phyloP scores from a whole-genome alignment of 257 asterid species.

The Solanum neorickii region DNA sequence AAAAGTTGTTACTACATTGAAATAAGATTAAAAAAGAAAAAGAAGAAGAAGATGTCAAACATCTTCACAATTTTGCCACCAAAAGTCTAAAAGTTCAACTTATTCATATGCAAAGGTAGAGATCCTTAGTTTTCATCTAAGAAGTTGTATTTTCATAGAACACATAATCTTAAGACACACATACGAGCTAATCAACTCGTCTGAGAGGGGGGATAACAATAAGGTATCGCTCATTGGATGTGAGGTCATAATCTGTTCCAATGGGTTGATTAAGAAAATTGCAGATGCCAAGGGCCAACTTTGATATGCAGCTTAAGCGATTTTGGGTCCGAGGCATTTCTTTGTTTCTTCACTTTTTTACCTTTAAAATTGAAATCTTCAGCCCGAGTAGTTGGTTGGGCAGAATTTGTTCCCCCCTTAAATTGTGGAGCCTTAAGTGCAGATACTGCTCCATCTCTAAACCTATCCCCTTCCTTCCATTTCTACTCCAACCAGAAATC shows the following conservation, averaged over 20 bases:
- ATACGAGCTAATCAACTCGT: constrained; percentile 27
- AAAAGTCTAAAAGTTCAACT: too few species aligned
- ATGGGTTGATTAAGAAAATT: constrained; percentile 3
- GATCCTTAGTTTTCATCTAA: too few species aligned
- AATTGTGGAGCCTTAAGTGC: neutral
- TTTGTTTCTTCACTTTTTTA: constrained; percentile 26
- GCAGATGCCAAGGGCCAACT: constrained; percentile 33
- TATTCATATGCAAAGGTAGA: too few species aligned
- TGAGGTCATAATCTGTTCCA: constrained; percentile 81
- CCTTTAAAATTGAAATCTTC: constrained; percentile 35
- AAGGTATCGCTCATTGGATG: constrained; percentile 25
- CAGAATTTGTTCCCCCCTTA: constrained; percentile 9
- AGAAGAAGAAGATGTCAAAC: too few species aligned
- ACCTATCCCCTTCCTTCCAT: too few species aligned
- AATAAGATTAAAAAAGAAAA: too few species aligned
- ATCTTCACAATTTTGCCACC: too few species aligned
- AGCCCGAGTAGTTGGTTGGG: constrained; percentile 23
- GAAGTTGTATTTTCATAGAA: too few species aligned
- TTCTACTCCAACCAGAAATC: too few species aligned
- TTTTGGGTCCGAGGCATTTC: constrained; percentile 46
- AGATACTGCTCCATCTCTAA: neutral
- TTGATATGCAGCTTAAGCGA: constrained; percentile 76
- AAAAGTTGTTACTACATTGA: too few species aligned
- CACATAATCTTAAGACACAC: too few species aligned
- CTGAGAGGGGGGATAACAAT: constrained; percentile 74